Percentiles rank a stretch among this genome's conserved stretches.
Conservation (phyloP, 257 asterid species). For the Henckelia pumila region DNA sequence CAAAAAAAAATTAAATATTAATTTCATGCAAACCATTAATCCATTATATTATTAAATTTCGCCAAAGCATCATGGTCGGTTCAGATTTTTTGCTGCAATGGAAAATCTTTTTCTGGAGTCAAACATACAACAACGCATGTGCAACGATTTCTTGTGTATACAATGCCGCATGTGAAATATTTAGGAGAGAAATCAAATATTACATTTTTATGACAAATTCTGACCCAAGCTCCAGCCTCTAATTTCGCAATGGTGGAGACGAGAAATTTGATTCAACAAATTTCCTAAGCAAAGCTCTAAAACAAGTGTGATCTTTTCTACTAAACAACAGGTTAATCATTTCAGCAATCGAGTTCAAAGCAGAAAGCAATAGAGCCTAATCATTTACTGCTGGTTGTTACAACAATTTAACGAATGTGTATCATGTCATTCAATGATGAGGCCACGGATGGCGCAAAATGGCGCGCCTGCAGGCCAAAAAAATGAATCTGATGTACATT, state of each 20-base stretch:
- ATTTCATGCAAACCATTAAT: too few relatives aligned
- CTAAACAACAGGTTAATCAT: neutral
- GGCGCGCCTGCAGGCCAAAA: neutral
- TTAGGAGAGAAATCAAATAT: neutral
- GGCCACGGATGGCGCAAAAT: neutral
- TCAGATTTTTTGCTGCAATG: too few relatives aligned
- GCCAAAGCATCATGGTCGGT: too few relatives aligned
- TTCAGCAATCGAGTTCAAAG: neutral
- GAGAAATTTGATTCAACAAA: too few relatives aligned
- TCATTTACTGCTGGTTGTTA: neutral
- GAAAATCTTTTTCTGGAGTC: too few relatives aligned
- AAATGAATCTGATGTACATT: neutral
- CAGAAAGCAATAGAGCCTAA: neutral
- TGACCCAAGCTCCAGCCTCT: neutral
- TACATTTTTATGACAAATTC: neutral
- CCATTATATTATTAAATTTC: too few relatives aligned
- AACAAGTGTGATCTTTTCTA: neutral
- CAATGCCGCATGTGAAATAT: neutral
- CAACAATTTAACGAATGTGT: neutral
- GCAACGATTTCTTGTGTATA: too few relatives aligned
- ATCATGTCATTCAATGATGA: neutral
- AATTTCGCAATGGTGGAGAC: neutral
- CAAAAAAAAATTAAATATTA: too few relatives aligned
- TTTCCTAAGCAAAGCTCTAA: too few relatives aligned
- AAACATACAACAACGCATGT: too few relatives aligned